Evolutionary conservation across 768 basidiomycete species (phyloP), one percentile per base, ranked within the genome.

Genomic region (Amanita polypyramis): DNA sequence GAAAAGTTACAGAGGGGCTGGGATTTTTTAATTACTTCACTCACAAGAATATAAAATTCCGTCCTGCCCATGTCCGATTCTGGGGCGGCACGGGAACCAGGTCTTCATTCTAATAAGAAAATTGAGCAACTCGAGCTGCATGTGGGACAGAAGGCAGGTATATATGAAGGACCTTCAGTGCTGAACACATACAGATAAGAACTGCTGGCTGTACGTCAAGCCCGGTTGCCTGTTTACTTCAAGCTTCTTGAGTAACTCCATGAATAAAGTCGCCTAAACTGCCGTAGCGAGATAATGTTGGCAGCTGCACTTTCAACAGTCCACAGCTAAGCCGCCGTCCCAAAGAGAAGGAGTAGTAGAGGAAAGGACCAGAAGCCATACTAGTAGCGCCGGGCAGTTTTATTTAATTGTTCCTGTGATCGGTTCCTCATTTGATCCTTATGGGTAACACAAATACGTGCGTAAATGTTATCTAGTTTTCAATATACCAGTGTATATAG

Each of bases 21-120:
- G 23, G 29, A 43, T 34, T 4, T 14, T 35, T 33, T 32, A 3
- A 27, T n/a, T 25, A 5, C 25, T 27, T 7, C 14, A 61, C 74
- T 54, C 58, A 82, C 77, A 81, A 84, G 17, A 79, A 70, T 36
- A 82, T 65, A 60, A 82, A 86, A 62, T 83, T 81, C 64, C 70
- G 74, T 37, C 65, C 63, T 20, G 68, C 69, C 85, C 86, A 88
- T 52, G 75, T 79, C 51, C 80, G 68, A 51, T 82, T 74, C 48
- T 76, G 73, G 45, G 71, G 66, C 10, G 72, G 67, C 3, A 86
- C 83, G 15, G 85, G 85, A 17, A 73, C 64, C 29, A 87, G 66
- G 60, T 89, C 85, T 49, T 84, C 75, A 52, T 83, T 85, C 82
- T 43, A 30, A 21, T 19, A 2, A 4, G 30, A 25, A 10, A 47